Base-by-base conservation (phyloP, 2,329 filamentous ascomycete genomes). In the Cercospora zeae-maydis region DNA sequence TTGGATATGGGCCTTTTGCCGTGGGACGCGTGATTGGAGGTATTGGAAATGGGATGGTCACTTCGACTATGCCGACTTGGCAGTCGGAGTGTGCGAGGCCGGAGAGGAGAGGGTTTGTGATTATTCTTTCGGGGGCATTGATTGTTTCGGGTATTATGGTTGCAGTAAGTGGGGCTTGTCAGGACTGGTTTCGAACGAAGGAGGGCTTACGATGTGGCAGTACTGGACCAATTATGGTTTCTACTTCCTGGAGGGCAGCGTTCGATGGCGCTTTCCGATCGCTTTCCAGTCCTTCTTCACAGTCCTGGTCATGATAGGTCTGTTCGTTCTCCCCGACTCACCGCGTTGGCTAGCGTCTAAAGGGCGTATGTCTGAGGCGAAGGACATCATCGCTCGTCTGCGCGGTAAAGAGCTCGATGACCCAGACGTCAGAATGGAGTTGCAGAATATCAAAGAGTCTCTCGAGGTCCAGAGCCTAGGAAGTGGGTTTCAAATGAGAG, bases 101-200 rank as follows among this genome's bases (percentile, higher is more conserved):
- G 0, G 0, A 81, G 65, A 74, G 77, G n/a, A 73, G 78, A 63
- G 51, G 51, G 78, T 78, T n/a, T 76, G 78, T 80, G 69, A 77
- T 81, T 62, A 79, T 80, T 76, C 78, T 80, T 9, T 76, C 78
- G 34, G 77, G 78, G 42, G 79, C 79, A 61, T 78, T 80, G 67
- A 79, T 54, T 54, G 51, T 54, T 77, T 21, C 78, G 78, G 63
- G 80, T 79, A 71, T 96, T 93, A 47, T 92, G 93, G 45, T 91
- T 93, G 3, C 93, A 97, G 73, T 96, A 95, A 77, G 55, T 58
- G 14, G 21, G 14, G 8, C 13, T 6, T 16, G 10, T 14, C 16
- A 14, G 36, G 14, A 39, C 8, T 6, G 14, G 2, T 78, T 76
- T 60, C 81, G 83, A 0, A 81, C 80, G 68, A 86, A 85, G 71